Evolutionary conservation across 1,284 basidiomycete genomes (phyloP).

Genomic region (Puccinia novopanici): DNA sequence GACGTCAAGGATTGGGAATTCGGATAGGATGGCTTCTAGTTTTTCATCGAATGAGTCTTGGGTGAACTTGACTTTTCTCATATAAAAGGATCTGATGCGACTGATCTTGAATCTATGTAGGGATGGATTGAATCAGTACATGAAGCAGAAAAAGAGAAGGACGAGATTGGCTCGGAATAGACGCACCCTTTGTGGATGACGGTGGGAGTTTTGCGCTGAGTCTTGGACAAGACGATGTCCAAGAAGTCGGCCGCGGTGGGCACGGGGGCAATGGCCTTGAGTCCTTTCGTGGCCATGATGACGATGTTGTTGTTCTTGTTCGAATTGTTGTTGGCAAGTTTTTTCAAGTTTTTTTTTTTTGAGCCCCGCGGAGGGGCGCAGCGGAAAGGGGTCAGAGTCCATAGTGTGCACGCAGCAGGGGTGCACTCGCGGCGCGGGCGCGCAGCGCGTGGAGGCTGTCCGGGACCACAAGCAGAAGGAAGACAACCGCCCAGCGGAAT

Average conservation of each 20-base stretch:
- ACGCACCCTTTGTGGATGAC: constrained; percentile 63
- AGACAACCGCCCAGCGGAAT: too few species aligned
- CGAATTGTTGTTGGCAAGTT: background rate
- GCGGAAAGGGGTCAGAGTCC: too few species aligned
- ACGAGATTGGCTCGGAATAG: constrained; percentile 3
- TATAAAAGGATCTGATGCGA: constrained; percentile 84
- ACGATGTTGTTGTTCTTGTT: too few species aligned
- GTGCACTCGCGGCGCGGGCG: too few species aligned
- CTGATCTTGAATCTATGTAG: constrained; percentile 89
- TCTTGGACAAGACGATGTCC: constrained; percentile 91
- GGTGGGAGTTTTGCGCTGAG: constrained; percentile 93
- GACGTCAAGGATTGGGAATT: constrained; percentile 96
- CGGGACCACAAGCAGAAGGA: too few species aligned
- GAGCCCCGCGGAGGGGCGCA: too few species aligned
- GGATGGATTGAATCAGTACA: constrained; percentile 67
- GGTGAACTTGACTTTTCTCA: constrained; percentile 99
- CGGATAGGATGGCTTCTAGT: constrained; percentile 84
- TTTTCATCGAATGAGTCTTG: constrained; percentile 98
- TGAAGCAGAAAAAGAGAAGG: constrained; percentile 63
- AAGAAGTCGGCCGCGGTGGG: constrained; percentile 92
- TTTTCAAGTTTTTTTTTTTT: background rate
- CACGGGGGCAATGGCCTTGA: constrained; percentile 95
- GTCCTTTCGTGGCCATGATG: constrained; percentile 54
- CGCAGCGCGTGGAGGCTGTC: too few species aligned
- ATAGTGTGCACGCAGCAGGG: too few species aligned